A percentile compares a stretch with the other conserved stretches of the same genome.
Evolutionary conservation across 495 filamentous ascomycete species (phyloP).

Genomic region (Aspergillus diversus): DNA sequence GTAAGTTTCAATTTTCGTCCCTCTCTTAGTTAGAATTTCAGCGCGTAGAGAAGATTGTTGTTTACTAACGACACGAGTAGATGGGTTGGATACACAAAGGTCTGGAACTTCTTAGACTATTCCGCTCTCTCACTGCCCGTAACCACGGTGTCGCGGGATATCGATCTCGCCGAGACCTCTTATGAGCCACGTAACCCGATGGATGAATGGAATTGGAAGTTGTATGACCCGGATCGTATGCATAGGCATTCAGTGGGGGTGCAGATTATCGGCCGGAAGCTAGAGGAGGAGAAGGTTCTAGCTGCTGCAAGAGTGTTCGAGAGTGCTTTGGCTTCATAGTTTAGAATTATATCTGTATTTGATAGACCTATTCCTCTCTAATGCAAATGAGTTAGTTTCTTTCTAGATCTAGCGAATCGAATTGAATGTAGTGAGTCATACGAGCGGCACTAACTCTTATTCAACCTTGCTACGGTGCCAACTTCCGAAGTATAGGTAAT

Average conservation of each 20-base stretch:
- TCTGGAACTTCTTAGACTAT: constrained; percentile 74
- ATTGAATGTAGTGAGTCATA: too few relatives aligned
- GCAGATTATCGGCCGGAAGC: constrained; percentile 54
- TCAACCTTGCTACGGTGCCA: too few relatives aligned
- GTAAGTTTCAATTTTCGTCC: neutral
- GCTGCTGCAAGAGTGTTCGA: constrained; percentile 47
- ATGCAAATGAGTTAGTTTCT: too few relatives aligned
- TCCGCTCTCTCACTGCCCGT: constrained; percentile 59
- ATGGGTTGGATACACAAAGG: constrained; percentile 61
- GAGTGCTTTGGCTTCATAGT: neutral
- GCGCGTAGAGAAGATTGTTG: too few relatives aligned
- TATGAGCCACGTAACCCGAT: constrained; percentile 53
- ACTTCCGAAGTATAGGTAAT: too few relatives aligned
- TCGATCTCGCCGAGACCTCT: constrained; percentile 41
- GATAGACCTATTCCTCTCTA: too few relatives aligned
- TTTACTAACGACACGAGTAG: constrained; percentile 34
- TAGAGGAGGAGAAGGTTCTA: constrained; percentile 58
- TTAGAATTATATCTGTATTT: too few relatives aligned
- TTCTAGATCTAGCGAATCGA: too few relatives aligned
- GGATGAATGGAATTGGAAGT: constrained; percentile 54
- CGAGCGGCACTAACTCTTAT: too few relatives aligned
- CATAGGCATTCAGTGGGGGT: constrained; percentile 50
- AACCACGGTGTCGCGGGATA: constrained; percentile 48
- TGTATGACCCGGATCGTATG: constrained; percentile 45
- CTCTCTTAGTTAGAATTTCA: too few relatives aligned